Base-by-base conservation (phyloP, 176 grass and related monocot species). In the Neostapfia colusana region DNA sequence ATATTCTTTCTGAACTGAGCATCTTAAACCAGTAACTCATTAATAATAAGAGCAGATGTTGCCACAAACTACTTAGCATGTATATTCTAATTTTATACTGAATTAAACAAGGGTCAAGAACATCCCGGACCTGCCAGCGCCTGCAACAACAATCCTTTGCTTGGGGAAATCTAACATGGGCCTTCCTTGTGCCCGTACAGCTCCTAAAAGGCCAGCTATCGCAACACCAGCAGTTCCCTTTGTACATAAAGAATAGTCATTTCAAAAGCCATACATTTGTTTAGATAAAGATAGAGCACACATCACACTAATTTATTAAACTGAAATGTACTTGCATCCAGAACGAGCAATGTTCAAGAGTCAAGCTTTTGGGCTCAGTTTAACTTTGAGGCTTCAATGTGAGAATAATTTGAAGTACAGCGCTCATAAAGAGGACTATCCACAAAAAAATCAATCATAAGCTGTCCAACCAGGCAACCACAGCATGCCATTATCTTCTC, bases 181-280 rank as follows among this genome's bases (percentile, higher is more conserved):
- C 69, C 69, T 93, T 81, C 95, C 95, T 92, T 98, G 95, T 72
- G 95, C 91, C 57, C 91, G 84, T 72, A 98, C 91, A 82, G 95
- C 95, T 86, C 95, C 91, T 79, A 98, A 82, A 70, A 98, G 95
- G 73, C 89, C 95, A 77, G 95, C 95, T 88, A 98, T 94, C 86
- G 95, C 95, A 79, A 98, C 95, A 43, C 95, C 95, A 83, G 95
- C 95, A 81, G 95, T 98, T 71, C 95, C 95, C 95, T 92, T 84
- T 83, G 70, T 65, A 82, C 58, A 88, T 54, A 80, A 82, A 81
- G 64, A 74, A 69, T 20, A 53, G 55, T 55, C 62, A 83, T 64
- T 69, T 75, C 55, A 79, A 80, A 26, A 63, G 35, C 17, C 67
- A 54, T 31, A 43, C 23, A 40, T 31, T 31, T 1, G 31, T 31